Conservation (phyloP, 176 grass and related monocot species). For the Raddia guianensis region DNA sequence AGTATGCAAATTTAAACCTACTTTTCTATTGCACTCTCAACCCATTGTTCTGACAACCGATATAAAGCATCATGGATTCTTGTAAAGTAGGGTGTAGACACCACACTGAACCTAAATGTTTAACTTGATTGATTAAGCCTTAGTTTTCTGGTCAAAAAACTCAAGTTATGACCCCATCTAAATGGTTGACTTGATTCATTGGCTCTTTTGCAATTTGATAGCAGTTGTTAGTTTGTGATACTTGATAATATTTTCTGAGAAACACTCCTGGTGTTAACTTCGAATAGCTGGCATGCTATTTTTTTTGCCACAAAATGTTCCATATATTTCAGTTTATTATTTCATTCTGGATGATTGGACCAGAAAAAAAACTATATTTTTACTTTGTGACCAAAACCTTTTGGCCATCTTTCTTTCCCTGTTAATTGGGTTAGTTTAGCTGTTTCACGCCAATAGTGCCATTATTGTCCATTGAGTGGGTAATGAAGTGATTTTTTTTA, state of each 20-base stretch:
- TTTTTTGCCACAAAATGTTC: slow-evolving; percentile 1
- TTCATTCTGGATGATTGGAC: background rate
- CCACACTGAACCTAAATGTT: background rate
- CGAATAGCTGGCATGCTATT: slow-evolving; percentile 17
- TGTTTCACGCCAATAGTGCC: no score
- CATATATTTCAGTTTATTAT: background rate
- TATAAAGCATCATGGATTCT: slow-evolving; percentile 28
- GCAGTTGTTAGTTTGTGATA: slow-evolving; percentile 15
- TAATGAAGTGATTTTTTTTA: no score
- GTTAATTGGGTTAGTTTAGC: no score
- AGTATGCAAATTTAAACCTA: background rate
- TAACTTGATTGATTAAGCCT: no score
- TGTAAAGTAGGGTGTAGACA: background rate
- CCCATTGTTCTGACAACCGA: background rate
- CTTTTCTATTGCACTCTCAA: background rate
- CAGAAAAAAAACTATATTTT: slow-evolving; percentile 1
- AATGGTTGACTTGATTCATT: slow-evolving; percentile 25
- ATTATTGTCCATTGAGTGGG: no score
- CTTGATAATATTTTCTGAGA: background rate
- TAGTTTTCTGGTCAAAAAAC: slow-evolving; percentile 19
- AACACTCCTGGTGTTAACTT: slow-evolving; percentile 8
- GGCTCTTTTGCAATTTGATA: background rate
- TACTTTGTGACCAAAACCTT: slow-evolving; percentile 15
- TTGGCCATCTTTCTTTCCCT: background rate
- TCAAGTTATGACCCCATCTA: slow-evolving; percentile 6